These are phyloP conservation scores for Tetrastigma voinierianum DNA, from an alignment of 164 flowering plant species.

Conservation along the genomic window DNA sequence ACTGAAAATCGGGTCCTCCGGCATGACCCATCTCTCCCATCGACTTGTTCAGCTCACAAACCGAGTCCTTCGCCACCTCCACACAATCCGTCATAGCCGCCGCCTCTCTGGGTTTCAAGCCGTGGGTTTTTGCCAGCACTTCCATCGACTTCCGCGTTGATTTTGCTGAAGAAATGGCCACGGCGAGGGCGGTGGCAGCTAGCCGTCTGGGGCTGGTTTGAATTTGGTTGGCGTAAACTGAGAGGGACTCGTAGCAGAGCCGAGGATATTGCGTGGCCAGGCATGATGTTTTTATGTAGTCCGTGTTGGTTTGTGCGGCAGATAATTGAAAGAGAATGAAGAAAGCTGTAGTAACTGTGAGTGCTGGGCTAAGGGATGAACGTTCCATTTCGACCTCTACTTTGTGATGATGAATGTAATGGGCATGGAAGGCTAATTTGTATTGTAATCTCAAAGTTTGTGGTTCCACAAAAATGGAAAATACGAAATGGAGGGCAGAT, in stretches of 20 bases:
- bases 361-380: background rate
- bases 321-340: too few relatives aligned
- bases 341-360: too few relatives aligned
- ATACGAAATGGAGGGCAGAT: background rate
- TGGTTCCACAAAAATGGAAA: background rate
- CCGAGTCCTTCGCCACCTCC: slow-evolving; percentile 14
- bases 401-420: background rate
- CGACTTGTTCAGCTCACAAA: slow-evolving; percentile 26
- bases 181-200: slow-evolving; percentile 20
- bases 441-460: background rate
- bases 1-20: background rate
- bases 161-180: slow-evolving; percentile 6
- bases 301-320: slow-evolving; percentile 9
- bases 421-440: slow-evolving; percentile 1
- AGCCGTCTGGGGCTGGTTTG: slow-evolving; percentile 24
- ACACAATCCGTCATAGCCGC: slow-evolving; percentile 25
- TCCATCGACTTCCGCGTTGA: too few relatives aligned
- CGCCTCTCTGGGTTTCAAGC: slow-evolving; percentile 10
- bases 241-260: slow-evolving; percentile 25
- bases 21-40: slow-evolving; percentile 2
- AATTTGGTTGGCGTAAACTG: slow-evolving; percentile 25
- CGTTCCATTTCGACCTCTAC: background rate
- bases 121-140: slow-evolving; percentile 15
- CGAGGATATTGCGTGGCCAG: slow-evolving; percentile 22
- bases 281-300: slow-evolving; percentile 28